Evolutionary conservation across 345 rosid species (phyloP), one percentile per base, ranked within the genome.

Genomic region (Gossypium raimondii): DNA sequence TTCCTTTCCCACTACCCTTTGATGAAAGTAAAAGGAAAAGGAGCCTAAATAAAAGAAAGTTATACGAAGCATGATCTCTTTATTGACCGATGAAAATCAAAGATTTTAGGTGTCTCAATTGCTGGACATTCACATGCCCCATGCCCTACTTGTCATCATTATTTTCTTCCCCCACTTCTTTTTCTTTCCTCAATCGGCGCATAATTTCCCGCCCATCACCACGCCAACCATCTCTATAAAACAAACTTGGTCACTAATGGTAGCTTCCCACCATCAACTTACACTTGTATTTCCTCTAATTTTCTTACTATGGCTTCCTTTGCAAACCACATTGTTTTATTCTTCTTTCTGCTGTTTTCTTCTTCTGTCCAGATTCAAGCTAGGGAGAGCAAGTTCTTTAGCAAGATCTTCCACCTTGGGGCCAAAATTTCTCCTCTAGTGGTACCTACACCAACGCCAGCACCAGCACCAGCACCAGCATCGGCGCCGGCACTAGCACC

Each of bases 381-480:
- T 18, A 82, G 83, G 75, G 71, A 78, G 27, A 17, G 78, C 57
- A 55, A 65, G 20, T 75, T 76, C 60, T 82, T 82, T 76, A 78
- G 68, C 10, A 84, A 82, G 67, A 44, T 80, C 61, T 50, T 78
- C 55, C 73, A 75, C 56, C 18, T 50, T 16, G 45, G 69, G 34
- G 61, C 66, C 55, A 66, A 9, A 66, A 56, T 43, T 43, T 53
- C 34, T 7, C 27, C 73, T 43, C 17, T 7, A 13, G 44, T 34
- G 41, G 51, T 12, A 72, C 75, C 79, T 65, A 53, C 45, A 51
- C 59, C 72, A 60, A 43, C 52, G 47, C 50, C 74, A 2, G 18
- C 68, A 9, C 48, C 74, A 9, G 62, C 11, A 47, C 50, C 74
- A 2, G 18, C 68, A 9, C 48, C 74, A 9, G 62, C 11, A 47